Evolutionary conservation across 2,329 filamentous ascomycete species (phyloP).

Genomic region (Talaromyces funiculosus): DNA sequence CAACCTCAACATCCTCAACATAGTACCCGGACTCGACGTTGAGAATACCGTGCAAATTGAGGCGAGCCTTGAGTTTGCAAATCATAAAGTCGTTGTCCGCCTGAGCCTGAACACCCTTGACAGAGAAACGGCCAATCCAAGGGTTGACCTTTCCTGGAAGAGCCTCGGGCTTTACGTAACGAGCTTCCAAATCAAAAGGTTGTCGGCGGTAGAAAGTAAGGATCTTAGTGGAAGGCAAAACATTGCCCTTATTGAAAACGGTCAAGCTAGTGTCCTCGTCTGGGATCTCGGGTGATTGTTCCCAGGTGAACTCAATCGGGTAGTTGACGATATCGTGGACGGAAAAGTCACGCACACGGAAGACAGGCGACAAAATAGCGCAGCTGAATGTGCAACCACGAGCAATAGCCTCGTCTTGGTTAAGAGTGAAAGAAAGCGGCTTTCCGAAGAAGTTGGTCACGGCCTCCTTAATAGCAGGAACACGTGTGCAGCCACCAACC

Average conservation of each 20-base stretch:
- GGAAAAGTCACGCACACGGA: constrained; percentile 96
- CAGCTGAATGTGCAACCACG: constrained; percentile 96
- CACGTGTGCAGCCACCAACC: constrained; percentile 89
- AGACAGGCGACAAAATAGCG: constrained; percentile 92
- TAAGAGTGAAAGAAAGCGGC: constrained; percentile 87
- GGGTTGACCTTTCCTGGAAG: constrained; percentile 86
- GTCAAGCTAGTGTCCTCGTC: constrained; percentile 97
- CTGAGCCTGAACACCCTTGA: constrained; percentile 94
- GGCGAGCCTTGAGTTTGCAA: constrained; percentile 96
- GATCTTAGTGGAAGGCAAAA: constrained; percentile 97
- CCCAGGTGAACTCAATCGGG: constrained; percentile 97
- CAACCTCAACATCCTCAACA: constrained; percentile 94
- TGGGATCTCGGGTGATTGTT: constrained; percentile 96
- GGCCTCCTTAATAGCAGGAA: constrained; percentile 83
- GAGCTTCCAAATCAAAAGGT: constrained; percentile 90
- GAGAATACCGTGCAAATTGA: constrained; percentile 93
- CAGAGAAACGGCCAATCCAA: constrained; percentile 95
- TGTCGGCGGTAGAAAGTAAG: constrained; percentile 99
- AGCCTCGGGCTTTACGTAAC: constrained; percentile 78
- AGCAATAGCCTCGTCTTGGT: constrained; percentile 95
- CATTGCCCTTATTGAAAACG: constrained; percentile 95
- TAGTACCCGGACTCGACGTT: constrained; percentile 98
- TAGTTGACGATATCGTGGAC: constrained; percentile 97
- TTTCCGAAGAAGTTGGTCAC: constrained; percentile 92
- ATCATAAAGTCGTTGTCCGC: constrained; percentile 98